Percentiles rank a stretch among this genome's conserved stretches.
Evolutionary conservation across 1,139 yeast species (phyloP).

Genomic region (Arxiozyma slooffiae): DNA sequence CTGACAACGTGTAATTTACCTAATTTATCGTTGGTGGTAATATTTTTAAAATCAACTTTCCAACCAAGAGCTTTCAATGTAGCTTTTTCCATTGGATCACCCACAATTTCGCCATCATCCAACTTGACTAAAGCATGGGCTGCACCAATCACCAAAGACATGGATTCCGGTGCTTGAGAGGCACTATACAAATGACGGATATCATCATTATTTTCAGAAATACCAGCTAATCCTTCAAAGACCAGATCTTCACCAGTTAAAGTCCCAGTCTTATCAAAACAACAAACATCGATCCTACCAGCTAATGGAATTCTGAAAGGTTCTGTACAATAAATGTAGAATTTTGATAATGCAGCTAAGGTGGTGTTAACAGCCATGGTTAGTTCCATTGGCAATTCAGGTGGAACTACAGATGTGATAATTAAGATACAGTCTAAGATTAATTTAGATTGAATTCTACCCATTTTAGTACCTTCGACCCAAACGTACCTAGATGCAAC

Average conservation of each 20-base stretch:
- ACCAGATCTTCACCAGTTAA: conserved; percentile 93
- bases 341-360: conserved; percentile 75
- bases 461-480: conserved; percentile 95
- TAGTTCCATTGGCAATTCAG: conserved; percentile 97
- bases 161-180: conserved; percentile 51
- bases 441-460: conserved; percentile 87
- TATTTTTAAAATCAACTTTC: conserved; percentile 69
- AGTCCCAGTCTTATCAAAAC: conserved; percentile 98
- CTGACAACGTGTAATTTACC: conserved; percentile 68
- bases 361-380: conserved; percentile 97
- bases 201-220: conserved; percentile 38
- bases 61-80: conserved; percentile 83
- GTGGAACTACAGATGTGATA: conserved; percentile 96
- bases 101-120: conserved; percentile 95
- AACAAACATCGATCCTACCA: conserved; percentile 95
- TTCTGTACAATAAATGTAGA: conserved; percentile 90
- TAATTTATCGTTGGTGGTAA: conserved; percentile 38
- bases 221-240: conserved; percentile 93
- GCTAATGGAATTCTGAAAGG: conserved; percentile 97
- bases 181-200: conserved; percentile 51
- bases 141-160: conserved; percentile 74
- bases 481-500: conserved; percentile 98
- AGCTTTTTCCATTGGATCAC: conserved; percentile 98
- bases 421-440: conserved; percentile 92
- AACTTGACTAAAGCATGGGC: conserved; percentile 91